Evolutionary conservation across 208 protist genomes (phyloP), one percentile per base, ranked within the genome.

Genomic region (Acanthamoeba lenticulata): DNA sequence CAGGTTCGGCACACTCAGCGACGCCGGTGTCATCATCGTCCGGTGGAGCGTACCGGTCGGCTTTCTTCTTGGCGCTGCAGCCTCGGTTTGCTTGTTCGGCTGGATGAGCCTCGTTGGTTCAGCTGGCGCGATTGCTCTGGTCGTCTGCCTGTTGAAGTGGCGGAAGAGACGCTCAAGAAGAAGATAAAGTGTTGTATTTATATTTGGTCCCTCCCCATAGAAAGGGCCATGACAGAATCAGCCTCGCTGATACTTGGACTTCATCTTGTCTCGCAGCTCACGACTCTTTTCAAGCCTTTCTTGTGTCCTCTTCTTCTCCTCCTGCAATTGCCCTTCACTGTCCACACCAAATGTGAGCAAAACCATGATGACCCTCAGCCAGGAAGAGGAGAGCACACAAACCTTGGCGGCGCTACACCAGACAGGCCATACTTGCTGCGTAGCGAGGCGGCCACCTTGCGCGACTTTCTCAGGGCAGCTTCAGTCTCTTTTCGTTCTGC

Each of bases 211-310:
- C n/a, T n/a, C n/a, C n/a, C n/a, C n/a, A n/a, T n/a, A n/a, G n/a
- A n/a, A n/a, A n/a, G n/a, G n/a, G n/a, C n/a, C n/a, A n/a, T n/a
- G n/a, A n/a, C n/a, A n/a, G n/a, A n/a, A 60, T 83, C 42, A 83
- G 34, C 72, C 72, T 83, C 72, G 5, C 29, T 83, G 72, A 38
- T 83, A 83, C 72, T 83, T 83, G 72, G 72, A 44, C 32, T 38
- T 32, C 72, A 83, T 83, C 40, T 83, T 83, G 6, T 83, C 72
- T 45, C 72, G 34, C 38, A 83, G 27, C 38, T 38, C 49, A 6
- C 72, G 13, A n/a, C 72, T 83, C 21, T 83, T 45, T 19, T 83
- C 72, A 0, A 83, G 72, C 72, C 49, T 45, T n/a, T 83, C 72
- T n/a, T 83, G 72, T 9, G 38, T 83, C 29, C 32, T 44, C 29